Evolutionary conservation across 441 rosid species (phyloP).

Genomic region (Oxalis stricta): DNA sequence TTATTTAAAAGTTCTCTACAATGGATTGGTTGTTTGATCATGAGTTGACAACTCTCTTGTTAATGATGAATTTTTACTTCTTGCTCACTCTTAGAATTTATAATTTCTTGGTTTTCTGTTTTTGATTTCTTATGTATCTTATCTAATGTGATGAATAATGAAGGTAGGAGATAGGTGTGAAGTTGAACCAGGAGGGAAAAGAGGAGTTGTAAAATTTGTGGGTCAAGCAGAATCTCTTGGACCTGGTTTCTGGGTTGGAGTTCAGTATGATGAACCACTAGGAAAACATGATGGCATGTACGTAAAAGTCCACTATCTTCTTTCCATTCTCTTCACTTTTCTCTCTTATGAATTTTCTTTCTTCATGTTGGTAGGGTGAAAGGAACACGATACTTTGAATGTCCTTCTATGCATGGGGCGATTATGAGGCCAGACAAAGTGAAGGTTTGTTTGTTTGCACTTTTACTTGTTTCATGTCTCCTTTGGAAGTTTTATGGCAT

Average conservation of each 20-base stretch:
- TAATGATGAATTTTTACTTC: too few species aligned
- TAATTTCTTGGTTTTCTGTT: not conserved
- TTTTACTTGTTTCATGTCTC: constrained; percentile 1
- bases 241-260: constrained; percentile 90
- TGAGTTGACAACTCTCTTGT: too few species aligned
- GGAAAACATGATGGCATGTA: constrained; percentile 97
- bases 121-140: not conserved
- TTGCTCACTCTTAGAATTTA: not conserved
- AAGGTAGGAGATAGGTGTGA: constrained; percentile 92
- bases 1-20: not conserved
- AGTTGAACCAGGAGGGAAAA: constrained; percentile 88
- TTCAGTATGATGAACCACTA: constrained; percentile 86
- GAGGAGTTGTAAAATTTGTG: constrained; percentile 75
- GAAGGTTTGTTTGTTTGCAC: constrained; percentile 30
- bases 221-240: constrained; percentile 78
- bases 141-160: constrained; percentile 6
- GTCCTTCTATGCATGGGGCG: constrained; percentile 50
- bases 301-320: constrained; percentile 13
- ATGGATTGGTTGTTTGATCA: too few species aligned
- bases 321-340: too few species aligned
- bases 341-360: not conserved
- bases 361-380: constrained; percentile 39
- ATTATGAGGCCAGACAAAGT: constrained; percentile 66
- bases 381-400: constrained; percentile 47
- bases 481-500: not conserved